Evolutionary conservation across 257 asterid genomes (phyloP), one percentile per base, ranked within the genome.

Genomic region (Gentiana macrophylla): DNA sequence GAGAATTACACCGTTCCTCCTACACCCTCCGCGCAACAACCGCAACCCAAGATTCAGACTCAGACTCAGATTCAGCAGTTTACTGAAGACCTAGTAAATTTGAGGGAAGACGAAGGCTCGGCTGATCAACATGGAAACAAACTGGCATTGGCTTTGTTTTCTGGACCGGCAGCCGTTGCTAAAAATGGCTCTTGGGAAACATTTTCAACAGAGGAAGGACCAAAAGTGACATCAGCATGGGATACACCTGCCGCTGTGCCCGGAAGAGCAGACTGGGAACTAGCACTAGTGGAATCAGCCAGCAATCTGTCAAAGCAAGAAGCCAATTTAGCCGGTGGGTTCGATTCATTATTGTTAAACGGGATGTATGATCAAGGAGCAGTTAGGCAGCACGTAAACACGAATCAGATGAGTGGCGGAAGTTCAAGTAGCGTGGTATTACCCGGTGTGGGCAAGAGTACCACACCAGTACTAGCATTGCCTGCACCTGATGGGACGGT

Each of bases 331-430:
- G 86, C 80, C 2, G 89, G 93, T 46, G 86, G 89, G 3, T 74
- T 85, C 6, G 84, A 85, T 37, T 47, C 83, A 0, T 62, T 85
- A 5, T 13, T 85, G 66, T 69, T 85, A 59, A 72, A 78, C 37
- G 86, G 86, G 7, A 80, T 85, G 89, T 85, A 85, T 54, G 93
- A 82, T 64, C 89, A 80, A n/a, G 89, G 94, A 38, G 49, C 75
- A 3, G 80, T 76, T 24, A 80, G 65, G 69, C 92, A 80, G 63
- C 83, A 80, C 5, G 66, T 64, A 50, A 72, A 41, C 59, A 66
- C 38, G 44, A 53, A 72, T 34, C 73, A 78, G 68, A 15, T 65
- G 49, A 76, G 70, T 3, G 77, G 77, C 46, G 93, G 93, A 57
- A 86, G 95, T 41, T 79, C 81, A 0, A 83, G 93, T 50, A 83